Conservation (phyloP, 1,139 yeast genomes). For the Zygosaccharomyces sapae region DNA sequence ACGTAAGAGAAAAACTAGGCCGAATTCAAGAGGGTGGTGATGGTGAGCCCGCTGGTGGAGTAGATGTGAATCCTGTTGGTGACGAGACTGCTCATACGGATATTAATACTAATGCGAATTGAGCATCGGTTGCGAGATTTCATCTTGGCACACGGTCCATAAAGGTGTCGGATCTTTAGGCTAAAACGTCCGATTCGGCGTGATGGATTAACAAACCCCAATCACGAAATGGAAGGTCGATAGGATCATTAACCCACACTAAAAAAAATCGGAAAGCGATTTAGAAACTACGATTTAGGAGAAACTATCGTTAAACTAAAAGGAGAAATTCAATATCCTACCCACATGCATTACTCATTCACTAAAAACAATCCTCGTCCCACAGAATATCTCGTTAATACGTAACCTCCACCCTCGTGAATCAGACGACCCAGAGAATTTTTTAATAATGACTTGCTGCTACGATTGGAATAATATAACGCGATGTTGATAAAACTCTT, state of each 20-base stretch:
- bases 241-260: too few relatives aligned
- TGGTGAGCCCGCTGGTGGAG: background rate
- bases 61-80: background rate
- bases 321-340: background rate
- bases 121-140: too few relatives aligned
- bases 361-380: background rate
- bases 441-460: background rate
- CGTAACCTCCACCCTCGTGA: background rate
- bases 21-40: conserved; percentile 23
- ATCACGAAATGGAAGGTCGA: background rate
- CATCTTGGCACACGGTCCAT: too few relatives aligned
- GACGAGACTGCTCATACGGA: background rate
- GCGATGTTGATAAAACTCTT: conserved; percentile 1
- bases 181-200: background rate
- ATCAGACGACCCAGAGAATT: background rate
- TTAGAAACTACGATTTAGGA: background rate
- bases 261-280: too few relatives aligned
- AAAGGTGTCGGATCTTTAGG: too few relatives aligned
- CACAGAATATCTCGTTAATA: background rate
- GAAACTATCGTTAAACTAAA: background rate
- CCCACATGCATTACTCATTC: background rate
- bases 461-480: background rate
- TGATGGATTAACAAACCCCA: background rate
- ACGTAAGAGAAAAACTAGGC: conserved; percentile 44
- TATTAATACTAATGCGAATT: background rate